A percentile compares a stretch with the other conserved stretches of the same genome.
phyloP scores from a whole-genome alignment of 441 rosid genomes.

The Adansonia gregorii region DNA sequence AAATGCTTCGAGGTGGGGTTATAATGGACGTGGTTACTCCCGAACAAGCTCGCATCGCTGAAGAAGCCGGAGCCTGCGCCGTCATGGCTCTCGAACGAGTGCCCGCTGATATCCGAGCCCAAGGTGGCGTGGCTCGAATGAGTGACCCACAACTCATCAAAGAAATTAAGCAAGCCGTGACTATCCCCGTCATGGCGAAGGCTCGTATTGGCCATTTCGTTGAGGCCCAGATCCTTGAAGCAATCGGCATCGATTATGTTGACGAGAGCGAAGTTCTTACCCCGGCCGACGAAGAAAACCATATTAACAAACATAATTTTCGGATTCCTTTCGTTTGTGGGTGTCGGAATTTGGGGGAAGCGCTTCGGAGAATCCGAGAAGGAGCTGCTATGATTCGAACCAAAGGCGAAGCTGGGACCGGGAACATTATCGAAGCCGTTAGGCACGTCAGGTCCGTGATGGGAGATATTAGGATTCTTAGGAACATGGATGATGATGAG shows the following conservation, averaged over 20 bases:
- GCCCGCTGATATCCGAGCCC: conserved; percentile 90
- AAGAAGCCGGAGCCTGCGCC: conserved; percentile 89
- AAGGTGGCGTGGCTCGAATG: conserved; percentile 94
- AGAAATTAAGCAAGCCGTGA: conserved; percentile 78
- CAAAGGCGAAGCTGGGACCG: conserved; percentile 95
- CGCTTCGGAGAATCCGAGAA: no score
- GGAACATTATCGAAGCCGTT: conserved; percentile 84
- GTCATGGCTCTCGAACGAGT: conserved; percentile 96
- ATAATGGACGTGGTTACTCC: conserved; percentile 92
- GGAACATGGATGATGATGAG: conserved; percentile 97
- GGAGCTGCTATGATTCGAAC: conserved; percentile 95
- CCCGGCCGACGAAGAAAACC: conserved; percentile 79
- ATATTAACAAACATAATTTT: no score
- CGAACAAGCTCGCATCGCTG: conserved; percentile 87
- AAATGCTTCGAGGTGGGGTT: conserved; percentile 97
- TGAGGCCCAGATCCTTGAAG: conserved; percentile 89
- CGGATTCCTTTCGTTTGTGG: no score
- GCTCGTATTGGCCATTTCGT: conserved; percentile 96
- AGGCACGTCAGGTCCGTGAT: conserved; percentile 90
- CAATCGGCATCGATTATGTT: conserved; percentile 79
- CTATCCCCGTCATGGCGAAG: conserved; percentile 96
- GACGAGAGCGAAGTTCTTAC: conserved; percentile 90
- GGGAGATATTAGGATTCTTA: conserved; percentile 74
- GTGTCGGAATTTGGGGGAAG: no score
- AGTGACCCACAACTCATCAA: conserved; percentile 87